These are phyloP conservation scores for Aureobasidium melanogenum DNA, from an alignment of 2,329 filamentous ascomycete species.

Conservation along the genomic window DNA sequence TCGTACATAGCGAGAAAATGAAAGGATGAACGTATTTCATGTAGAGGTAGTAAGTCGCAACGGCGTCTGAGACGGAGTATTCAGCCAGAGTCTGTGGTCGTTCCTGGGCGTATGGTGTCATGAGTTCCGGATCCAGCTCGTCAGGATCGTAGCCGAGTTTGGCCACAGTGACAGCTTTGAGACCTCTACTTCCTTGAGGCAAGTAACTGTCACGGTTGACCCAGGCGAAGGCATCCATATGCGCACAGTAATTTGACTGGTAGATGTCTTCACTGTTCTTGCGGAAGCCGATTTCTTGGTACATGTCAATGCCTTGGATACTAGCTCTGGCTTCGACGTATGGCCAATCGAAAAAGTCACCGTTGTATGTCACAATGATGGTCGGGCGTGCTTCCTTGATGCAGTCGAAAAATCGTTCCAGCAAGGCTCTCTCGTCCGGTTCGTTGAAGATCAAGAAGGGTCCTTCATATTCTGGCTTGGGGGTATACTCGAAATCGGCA, in stretches of 20 bases:
- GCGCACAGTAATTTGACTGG: conserved; percentile 89
- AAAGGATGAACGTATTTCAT: conserved; percentile 99
- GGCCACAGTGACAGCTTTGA: conserved; percentile 95
- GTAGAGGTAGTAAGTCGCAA: conserved; percentile 97
- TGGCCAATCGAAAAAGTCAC: conserved; percentile 99
- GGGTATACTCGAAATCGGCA: conserved; percentile 94
- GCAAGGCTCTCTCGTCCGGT: conserved; percentile 74
- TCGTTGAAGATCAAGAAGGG: conserved; percentile 99
- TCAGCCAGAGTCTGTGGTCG: conserved; percentile 89
- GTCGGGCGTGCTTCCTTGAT: conserved; percentile 92
- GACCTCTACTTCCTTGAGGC: conserved; percentile 88
- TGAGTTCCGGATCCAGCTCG: conserved; percentile 92
- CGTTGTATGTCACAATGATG: conserved; percentile 99
- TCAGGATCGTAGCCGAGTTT: conserved; percentile 98
- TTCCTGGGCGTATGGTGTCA: conserved; percentile 83
- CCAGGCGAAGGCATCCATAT: conserved; percentile 99
- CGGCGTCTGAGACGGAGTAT: conserved; percentile 97
- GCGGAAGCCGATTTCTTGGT: conserved; percentile 92
- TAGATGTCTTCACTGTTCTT: conserved; percentile 96
- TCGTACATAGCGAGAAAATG: conserved; percentile 96
- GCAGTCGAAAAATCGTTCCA: conserved; percentile 91
- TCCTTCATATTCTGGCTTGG: conserved; percentile 89
- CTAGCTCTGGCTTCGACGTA: conserved; percentile 92
- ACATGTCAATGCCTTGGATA: conserved; percentile 97
- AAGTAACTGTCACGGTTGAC: conserved; percentile 98